These are phyloP conservation scores for Tricholoma flavovirens DNA, from an alignment of 768 basidiomycete species.

Conservation along the genomic window DNA sequence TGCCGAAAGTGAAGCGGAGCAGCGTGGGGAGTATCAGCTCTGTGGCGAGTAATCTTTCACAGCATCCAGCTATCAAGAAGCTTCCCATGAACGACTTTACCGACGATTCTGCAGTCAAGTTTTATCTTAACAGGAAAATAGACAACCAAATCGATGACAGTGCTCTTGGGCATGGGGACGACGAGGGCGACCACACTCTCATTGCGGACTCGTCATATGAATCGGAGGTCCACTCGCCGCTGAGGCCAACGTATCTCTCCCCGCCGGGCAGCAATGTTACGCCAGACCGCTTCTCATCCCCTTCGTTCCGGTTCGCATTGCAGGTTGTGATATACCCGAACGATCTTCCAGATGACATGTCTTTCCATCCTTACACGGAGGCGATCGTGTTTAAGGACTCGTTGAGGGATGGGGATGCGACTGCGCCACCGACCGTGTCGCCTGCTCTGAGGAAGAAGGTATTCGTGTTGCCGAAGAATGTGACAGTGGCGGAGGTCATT, in stretches of 20 bases:
- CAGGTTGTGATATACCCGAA: constrained; percentile 84
- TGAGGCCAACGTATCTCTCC: constrained; percentile 34
- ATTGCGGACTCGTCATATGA: constrained; percentile 33
- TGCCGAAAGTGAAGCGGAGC: constrained; percentile 87
- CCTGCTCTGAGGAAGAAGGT: constrained; percentile 69
- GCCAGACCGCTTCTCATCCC: constrained; percentile 74
- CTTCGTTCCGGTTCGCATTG: constrained; percentile 78
- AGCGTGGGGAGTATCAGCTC: constrained; percentile 93
- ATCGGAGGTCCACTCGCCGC: constrained; percentile 21
- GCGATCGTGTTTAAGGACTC: constrained; percentile 87
- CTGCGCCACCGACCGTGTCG: constrained; percentile 48
- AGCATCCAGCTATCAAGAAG: constrained; percentile 93
- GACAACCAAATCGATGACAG: constrained; percentile 38
- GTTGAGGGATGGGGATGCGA: constrained; percentile 47
- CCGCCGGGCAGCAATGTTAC: constrained; percentile 43
- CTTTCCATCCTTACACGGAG: constrained; percentile 88
- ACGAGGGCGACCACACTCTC: constrained; percentile 37
- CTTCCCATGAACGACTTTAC: constrained; percentile 96
- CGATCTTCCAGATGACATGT: constrained; percentile 92
- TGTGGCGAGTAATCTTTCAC: constrained; percentile 84
- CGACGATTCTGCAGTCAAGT: constrained; percentile 95
- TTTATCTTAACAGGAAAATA: constrained; percentile 77
- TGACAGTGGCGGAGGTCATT: constrained; percentile 94
- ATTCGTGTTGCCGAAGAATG: constrained; percentile 90
- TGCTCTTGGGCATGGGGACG: constrained; percentile 25